Conservation (phyloP, 1,284 basidiomycete genomes). For the Mycena citricolor region DNA sequence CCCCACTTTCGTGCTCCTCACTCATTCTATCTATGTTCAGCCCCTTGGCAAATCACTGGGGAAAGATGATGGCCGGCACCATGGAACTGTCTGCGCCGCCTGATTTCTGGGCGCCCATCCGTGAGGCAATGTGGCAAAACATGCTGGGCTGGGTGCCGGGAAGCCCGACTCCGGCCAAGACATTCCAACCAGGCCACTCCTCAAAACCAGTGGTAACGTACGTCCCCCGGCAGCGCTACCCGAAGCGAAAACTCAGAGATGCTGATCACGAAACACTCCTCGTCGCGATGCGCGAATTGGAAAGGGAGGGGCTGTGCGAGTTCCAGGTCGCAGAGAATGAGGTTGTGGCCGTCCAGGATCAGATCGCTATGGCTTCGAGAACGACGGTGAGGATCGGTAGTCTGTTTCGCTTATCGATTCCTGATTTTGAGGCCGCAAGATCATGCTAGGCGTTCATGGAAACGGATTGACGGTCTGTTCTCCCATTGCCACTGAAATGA, state of each 20-base stretch:
- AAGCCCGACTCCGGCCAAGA: background rate
- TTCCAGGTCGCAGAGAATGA: slow-evolving; percentile 38
- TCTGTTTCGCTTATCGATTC: no score
- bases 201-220: slow-evolving; percentile 39
- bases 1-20: slow-evolving; percentile 4
- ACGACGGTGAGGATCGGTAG: slow-evolving; percentile 40
- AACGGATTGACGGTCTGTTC: slow-evolving; percentile 41
- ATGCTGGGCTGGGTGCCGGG: no score
- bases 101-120: slow-evolving; percentile 40
- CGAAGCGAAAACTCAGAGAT: slow-evolving; percentile 33
- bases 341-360: slow-evolving; percentile 33
- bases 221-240: slow-evolving; percentile 37
- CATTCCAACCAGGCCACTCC: slow-evolving; percentile 9
- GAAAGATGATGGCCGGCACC: slow-evolving; percentile 42
- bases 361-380: slow-evolving; percentile 36
- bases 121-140: slow-evolving; percentile 33
- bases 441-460: slow-evolving; percentile 42
- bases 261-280: slow-evolving; percentile 35
- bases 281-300: slow-evolving; percentile 32
- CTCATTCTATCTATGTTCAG: slow-evolving; percentile 25
- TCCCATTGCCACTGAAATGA: background rate
- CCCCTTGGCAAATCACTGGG: slow-evolving; percentile 33
- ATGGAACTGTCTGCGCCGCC: slow-evolving; percentile 32
- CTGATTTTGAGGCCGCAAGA: no score
- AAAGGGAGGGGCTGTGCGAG: slow-evolving; percentile 35